Base-by-base conservation (phyloP, 2,329 filamentous ascomycete species). In the Daldinia eschscholtzii region DNA sequence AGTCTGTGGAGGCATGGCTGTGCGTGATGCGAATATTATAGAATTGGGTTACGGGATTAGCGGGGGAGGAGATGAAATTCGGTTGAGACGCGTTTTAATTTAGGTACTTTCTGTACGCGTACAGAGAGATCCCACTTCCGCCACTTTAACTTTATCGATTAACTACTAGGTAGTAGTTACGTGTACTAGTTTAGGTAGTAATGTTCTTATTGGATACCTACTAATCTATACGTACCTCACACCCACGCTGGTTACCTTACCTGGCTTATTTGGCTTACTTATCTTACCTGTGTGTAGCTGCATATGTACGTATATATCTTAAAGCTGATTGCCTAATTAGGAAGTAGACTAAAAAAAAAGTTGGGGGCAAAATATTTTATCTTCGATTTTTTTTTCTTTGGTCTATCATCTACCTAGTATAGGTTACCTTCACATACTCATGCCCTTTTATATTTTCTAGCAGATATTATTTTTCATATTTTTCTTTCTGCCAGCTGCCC, bases 1-100 rank as follows among this genome's bases (percentile, higher is more conserved):
- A 18, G 69, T 70, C 46, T 74, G 74, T 20, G 76, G 69, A n/a
- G 77, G 72, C 77, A 79, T 79, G 5, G 52, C 33, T 55, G 10
- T 37, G 9, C 7, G 10, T 50, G 26, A 3, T n/a, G 46, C 15
- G 26, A 50, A n/a, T 23, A 23, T 23, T 23, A 23, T 23, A 23
- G 20, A 20, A 23, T 33, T 33, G 3, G 4, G 33, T 35, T 9
- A 2, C 7, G 33, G 28, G 26, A 7, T 52, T n/a, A 15, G 28
- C 15, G 46, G 46, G 46, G 46, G 7, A 35, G 26, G 20, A 23
- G 20, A 23, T 23, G 20, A 23, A 33, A 28, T n/a, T 52, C 13
- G 9, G 6, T 4, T 52, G 7, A 52, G 46, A 52, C 46, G 26
- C 46, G 46, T 52, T 52, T 52, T 9, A 33, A 15, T 52, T 33